Base-by-base conservation (phyloP, 2,329 filamentous ascomycete species). In the Zymoseptoria tritici region DNA sequence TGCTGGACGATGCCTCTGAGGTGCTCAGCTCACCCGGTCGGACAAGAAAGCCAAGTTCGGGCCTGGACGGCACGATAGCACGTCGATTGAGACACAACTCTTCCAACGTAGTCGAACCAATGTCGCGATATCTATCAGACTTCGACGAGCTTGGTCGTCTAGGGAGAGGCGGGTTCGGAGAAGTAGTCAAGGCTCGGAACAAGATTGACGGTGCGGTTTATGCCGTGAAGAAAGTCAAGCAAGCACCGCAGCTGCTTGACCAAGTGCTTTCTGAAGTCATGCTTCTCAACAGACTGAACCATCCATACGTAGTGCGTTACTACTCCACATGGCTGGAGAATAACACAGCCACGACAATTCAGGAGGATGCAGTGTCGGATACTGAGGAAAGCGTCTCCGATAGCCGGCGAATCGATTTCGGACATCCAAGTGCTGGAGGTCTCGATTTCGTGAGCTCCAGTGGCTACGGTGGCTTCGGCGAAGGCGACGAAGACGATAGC, bases 311-410 rank as follows among this genome's bases (percentile, higher is more conserved):
- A 19, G 91, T 97, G 60, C 86, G 94, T 52, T 99, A 99, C 73
- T 97, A 92, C 75, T 92, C 91, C 57, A 92, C 94, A 2, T 99
- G 94, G 94, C 84, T 94, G 1, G 93, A 97, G 72, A 87, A 92
- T 67, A 75, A 78, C 36, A n/a, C 64, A 9, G 63, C 68, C 6
- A 64, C 62, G 8, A 26, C 56, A 7, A 46, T 61, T 36, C 54
- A 56, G n/a, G 68, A 71, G 20, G 66, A 68, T 52, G 64, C 60
- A 5, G 49, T 65, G 8, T 64, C 64, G 9, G 64, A 58, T 16
- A 64, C 65, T 16, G 69, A 73, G 20, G 74, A 61, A 9, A 62
- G 59, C 4, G 55, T 59, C 13, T 81, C 80, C 0, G 85, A 87
- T 49, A 82, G 79, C 24, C 83, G 76, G 52, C 72, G 78, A 55